These are phyloP conservation scores for Kodamaea jinghongensis DNA, from an alignment of 805 yeast genomes.

Conservation along the genomic window DNA sequence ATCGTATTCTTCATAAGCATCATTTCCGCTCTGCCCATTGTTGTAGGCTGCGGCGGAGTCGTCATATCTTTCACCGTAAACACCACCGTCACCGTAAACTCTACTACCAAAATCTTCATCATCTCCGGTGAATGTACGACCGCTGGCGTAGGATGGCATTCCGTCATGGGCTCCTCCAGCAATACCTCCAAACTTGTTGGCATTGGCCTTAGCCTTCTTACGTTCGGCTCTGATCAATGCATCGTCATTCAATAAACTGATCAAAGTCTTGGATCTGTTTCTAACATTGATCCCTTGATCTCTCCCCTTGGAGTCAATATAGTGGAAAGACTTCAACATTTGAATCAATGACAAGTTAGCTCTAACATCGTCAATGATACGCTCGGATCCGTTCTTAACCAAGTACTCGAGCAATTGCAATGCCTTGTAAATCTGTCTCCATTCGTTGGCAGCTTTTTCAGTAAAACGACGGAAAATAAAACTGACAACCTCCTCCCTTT, in stretches of 20 bases:
- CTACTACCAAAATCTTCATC: slow-evolving; percentile 52
- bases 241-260: slow-evolving; percentile 73
- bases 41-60: slow-evolving; percentile 48
- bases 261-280: slow-evolving; percentile 78
- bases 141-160: slow-evolving; percentile 34
- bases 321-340: slow-evolving; percentile 91
- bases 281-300: slow-evolving; percentile 97
- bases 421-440: slow-evolving; percentile 97
- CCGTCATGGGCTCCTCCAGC: slow-evolving; percentile 56
- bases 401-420: slow-evolving; percentile 88
- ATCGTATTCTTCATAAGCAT: slow-evolving; percentile 61
- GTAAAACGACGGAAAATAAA: slow-evolving; percentile 87
- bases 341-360: slow-evolving; percentile 76
- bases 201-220: slow-evolving; percentile 83
- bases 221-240: slow-evolving; percentile 75
- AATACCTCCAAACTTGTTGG: slow-evolving; percentile 80
- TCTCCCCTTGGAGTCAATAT: slow-evolving; percentile 87
- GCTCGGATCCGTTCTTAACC: slow-evolving; percentile 88
- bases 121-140: slow-evolving; percentile 31
- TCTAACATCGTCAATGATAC: slow-evolving; percentile 93
- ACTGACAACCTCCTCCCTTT: slow-evolving; percentile 73
- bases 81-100: slow-evolving; percentile 72
- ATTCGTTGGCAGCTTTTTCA: slow-evolving; percentile 92
- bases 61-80: slow-evolving; percentile 63
- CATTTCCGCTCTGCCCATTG: slow-evolving; percentile 33